These are phyloP conservation scores for Dactylellina cionopaga DNA, from an alignment of 2,329 filamentous ascomycete genomes.

Conservation along the genomic window DNA sequence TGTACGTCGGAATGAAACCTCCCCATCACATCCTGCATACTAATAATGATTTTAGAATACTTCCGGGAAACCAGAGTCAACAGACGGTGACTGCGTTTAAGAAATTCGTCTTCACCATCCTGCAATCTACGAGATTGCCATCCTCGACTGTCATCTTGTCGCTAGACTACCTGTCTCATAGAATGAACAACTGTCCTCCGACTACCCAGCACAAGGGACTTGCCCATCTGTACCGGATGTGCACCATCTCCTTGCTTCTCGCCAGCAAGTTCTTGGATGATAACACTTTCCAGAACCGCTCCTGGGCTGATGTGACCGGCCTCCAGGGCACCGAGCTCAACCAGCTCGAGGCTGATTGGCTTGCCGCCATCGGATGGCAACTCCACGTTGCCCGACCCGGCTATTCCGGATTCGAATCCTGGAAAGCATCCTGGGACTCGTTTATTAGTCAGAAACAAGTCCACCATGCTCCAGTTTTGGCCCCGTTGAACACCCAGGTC, in stretches of 20 bases:
- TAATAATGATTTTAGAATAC: slow-evolving; percentile 48
- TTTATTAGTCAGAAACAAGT: slow-evolving; percentile 66
- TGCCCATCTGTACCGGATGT: slow-evolving; percentile 84
- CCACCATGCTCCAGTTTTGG: slow-evolving; percentile 60
- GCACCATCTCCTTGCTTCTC: slow-evolving; percentile 83
- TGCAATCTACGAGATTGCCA: slow-evolving; percentile 87
- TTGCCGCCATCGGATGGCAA: slow-evolving; percentile 81
- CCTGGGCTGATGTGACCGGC: slow-evolving; percentile 94
- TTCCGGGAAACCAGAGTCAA: slow-evolving; percentile 68
- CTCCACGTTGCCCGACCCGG: slow-evolving; percentile 86
- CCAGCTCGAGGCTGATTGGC: slow-evolving; percentile 85
- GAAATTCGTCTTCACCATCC: slow-evolving; percentile 90
- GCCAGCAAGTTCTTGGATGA: slow-evolving; percentile 97
- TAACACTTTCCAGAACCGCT: slow-evolving; percentile 97
- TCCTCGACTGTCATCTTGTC: slow-evolving; percentile 90
- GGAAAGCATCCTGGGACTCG: slow-evolving; percentile 73
- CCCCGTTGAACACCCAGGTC: slow-evolving; percentile 74
- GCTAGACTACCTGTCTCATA: slow-evolving; percentile 85
- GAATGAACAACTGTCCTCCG: slow-evolving; percentile 77
- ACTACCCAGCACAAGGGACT: slow-evolving; percentile 68
- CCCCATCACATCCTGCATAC: slow-evolving; percentile 6
- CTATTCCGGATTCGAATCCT: slow-evolving; percentile 75
- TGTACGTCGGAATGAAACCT: slow-evolving; percentile 70
- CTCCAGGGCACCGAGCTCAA: slow-evolving; percentile 87
- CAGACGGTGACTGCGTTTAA: slow-evolving; percentile 67